phyloP scores from a whole-genome alignment of 805 yeast genomes.

The Yarrowia sp. region DNA sequence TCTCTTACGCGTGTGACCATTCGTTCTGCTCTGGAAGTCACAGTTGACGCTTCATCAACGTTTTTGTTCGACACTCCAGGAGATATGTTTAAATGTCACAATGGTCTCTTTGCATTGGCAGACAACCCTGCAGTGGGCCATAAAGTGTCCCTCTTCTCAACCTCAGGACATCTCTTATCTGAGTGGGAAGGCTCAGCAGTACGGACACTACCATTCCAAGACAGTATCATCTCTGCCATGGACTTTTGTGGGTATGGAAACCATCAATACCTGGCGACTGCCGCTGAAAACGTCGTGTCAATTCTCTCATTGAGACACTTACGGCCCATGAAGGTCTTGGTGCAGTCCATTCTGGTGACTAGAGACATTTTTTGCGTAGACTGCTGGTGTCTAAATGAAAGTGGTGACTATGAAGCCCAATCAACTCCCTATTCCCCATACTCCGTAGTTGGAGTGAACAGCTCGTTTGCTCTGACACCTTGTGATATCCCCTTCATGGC shows the following conservation, averaged over 20 bases:
- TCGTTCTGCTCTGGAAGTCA: neutral
- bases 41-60: neutral
- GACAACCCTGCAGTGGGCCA: slow-evolving; percentile 15
- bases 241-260: neutral
- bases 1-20: neutral
- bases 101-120: slow-evolving; percentile 1
- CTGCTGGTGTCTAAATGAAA: neutral
- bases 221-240: neutral
- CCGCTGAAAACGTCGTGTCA: neutral
- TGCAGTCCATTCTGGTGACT: slow-evolving; percentile 4
- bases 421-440: slow-evolving; percentile 10
- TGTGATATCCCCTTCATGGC: slow-evolving; percentile 15
- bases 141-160: neutral
- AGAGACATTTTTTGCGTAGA: neutral
- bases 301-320: neutral
- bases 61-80: slow-evolving; percentile 1
- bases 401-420: neutral
- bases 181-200: slow-evolving; percentile 21
- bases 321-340: slow-evolving; percentile 10
- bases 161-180: neutral
- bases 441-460: slow-evolving; percentile 1
- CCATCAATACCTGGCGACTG: neutral
- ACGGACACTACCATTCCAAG: neutral
- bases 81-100: neutral
- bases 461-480: neutral